Percentiles rank a stretch among this genome's conserved stretches.
phyloP scores from a whole-genome alignment of 2,329 filamentous ascomycete genomes.

The Cladosporium sp. region DNA sequence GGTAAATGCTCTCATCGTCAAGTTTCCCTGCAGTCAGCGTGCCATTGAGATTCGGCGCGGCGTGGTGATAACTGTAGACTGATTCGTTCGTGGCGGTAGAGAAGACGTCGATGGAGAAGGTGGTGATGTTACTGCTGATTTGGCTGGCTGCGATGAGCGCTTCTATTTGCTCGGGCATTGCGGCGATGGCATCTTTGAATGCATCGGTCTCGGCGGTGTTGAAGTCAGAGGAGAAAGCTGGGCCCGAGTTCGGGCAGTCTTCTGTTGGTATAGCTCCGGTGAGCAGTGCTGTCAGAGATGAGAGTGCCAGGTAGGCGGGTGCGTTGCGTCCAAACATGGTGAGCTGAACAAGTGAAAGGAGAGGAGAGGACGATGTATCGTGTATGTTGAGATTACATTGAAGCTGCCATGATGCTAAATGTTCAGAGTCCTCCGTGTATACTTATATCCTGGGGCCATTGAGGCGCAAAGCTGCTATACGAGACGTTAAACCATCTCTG shows the following conservation, averaged over 20 bases:
- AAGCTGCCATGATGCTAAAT: no score
- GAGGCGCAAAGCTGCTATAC: no score
- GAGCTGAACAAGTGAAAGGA: neutral
- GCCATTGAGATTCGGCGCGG: neutral
- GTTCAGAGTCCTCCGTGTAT: no score
- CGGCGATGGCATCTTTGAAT: constrained; percentile 9
- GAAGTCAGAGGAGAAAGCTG: constrained; percentile 12
- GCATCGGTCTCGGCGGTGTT: constrained; percentile 2
- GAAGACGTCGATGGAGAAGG: constrained; percentile 38
- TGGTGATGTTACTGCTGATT: constrained; percentile 25
- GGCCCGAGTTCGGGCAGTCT: constrained; percentile 14
- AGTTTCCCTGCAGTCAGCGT: constrained; percentile 4
- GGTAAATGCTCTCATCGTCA: constrained; percentile 13
- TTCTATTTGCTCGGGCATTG: neutral
- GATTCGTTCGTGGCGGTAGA: constrained; percentile 30
- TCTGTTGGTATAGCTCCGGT: neutral
- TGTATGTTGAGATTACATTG: no score
- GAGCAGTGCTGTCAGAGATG: neutral
- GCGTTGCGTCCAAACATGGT: neutral
- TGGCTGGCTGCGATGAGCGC: neutral
- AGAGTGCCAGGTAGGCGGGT: neutral
- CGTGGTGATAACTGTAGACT: constrained; percentile 34
- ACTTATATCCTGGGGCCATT: no score
- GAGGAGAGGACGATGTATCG: no score
- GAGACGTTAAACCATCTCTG: no score